Conservation (phyloP, 1,284 basidiomycete genomes). For the Entoloma clypeatum region DNA sequence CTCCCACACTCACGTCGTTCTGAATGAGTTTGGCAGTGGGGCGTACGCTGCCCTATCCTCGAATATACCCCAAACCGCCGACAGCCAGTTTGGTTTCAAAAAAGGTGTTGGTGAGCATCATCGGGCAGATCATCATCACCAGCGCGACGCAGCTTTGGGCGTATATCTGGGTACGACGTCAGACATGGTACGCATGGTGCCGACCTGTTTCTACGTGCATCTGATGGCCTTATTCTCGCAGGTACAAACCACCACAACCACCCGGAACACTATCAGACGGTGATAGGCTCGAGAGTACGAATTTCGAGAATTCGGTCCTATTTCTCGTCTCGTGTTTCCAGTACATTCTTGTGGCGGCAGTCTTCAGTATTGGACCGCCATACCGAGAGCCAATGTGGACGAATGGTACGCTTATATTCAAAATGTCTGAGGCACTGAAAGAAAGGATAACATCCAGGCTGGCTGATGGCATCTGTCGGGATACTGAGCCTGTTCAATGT, state of each 20-base stretch:
- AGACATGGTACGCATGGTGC: conserved; percentile 63
- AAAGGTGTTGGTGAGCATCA: conserved; percentile 91
- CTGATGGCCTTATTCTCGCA: conserved; percentile 23
- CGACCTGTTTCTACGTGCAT: background rate
- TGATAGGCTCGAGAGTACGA: conserved; percentile 83
- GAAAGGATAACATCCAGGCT: conserved; percentile 43
- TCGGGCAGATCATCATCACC: conserved; percentile 91
- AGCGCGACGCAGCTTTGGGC: conserved; percentile 82
- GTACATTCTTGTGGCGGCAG: conserved; percentile 94
- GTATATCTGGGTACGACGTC: conserved; percentile 84
- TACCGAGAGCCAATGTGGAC: conserved; percentile 95
- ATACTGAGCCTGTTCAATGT: conserved; percentile 69
- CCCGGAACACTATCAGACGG: conserved; percentile 59
- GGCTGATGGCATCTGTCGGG: conserved; percentile 73
- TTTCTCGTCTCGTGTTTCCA: conserved; percentile 98
- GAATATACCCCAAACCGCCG: conserved; percentile 86
- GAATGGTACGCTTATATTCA: conserved; percentile 61
- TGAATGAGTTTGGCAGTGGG: conserved; percentile 64
- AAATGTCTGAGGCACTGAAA: conserved; percentile 1
- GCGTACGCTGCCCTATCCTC: conserved; percentile 85
- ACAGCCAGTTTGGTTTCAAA: conserved; percentile 96
- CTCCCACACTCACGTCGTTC: background rate
- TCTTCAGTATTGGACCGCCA: conserved; percentile 97
- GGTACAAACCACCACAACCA: conserved; percentile 71
- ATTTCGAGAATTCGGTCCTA: conserved; percentile 91